Evolutionary conservation across 768 basidiomycete genomes (phyloP).

Genomic region (Tulasnella sp.): DNA sequence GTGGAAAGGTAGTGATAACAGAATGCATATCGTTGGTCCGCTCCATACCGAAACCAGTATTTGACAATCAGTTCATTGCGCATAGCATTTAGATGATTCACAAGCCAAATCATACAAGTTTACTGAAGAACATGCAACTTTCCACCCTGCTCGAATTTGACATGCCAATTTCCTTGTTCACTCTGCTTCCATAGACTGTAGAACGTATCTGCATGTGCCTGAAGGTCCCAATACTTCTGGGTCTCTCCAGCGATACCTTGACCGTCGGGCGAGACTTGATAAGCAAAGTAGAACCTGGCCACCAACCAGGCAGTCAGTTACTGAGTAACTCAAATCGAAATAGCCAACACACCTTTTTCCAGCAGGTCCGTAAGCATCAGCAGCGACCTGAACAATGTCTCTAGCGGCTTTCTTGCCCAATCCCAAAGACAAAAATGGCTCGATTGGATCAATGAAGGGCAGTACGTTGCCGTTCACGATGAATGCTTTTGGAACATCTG

Average conservation of each 20-base stretch:
- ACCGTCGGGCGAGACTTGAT: slow-evolving; percentile 1
- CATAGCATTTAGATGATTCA: too few relatives aligned
- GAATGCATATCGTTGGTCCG: too few relatives aligned
- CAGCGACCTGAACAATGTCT: slow-evolving; percentile 5
- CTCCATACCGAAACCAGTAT: too few relatives aligned
- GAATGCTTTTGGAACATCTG: not conserved
- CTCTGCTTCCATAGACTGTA: slow-evolving; percentile 1
- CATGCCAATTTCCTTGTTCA: slow-evolving; percentile 6
- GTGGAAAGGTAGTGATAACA: too few relatives aligned
- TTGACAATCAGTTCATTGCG: too few relatives aligned
- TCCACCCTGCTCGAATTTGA: slow-evolving; percentile 6
- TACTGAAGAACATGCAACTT: too few relatives aligned
- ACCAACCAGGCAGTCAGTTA: not conserved
- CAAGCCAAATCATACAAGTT: too few relatives aligned
- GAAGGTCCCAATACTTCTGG: not conserved
- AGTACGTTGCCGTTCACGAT: slow-evolving; percentile 10
- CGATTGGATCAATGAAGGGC: not conserved
- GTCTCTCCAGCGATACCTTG: too few relatives aligned
- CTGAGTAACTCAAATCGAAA: not conserved
- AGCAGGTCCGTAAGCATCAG: not conserved
- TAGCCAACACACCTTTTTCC: slow-evolving; percentile 5
- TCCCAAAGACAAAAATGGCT: not conserved
- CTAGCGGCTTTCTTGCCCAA: not conserved
- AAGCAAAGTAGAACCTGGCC: slow-evolving; percentile 14
- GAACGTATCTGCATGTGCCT: slow-evolving; percentile 3